Evolutionary conservation across 2,329 filamentous ascomycete species (phyloP), one percentile per base, ranked within the genome.

Genomic region (Arthrobotrys sphaeroides): DNA sequence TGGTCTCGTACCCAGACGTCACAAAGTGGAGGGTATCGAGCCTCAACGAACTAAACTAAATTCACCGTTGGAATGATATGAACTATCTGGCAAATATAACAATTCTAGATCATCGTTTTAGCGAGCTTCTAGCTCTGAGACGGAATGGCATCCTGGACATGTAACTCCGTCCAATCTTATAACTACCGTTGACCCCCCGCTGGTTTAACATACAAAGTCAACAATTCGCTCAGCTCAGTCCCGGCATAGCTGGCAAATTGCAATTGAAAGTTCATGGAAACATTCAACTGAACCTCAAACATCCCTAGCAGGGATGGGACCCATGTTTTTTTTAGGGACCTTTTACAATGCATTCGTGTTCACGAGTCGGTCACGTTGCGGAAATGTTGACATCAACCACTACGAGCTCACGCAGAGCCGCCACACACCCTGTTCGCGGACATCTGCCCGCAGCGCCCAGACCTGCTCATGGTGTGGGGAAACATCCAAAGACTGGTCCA

Each of bases 381-480:
- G 51, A 33, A 6, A 16, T 40, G 20, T 31, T n/a, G n/a, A 24
- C 26, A 47, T 16, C 40, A 22, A 43, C 57, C 57, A 61, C 16
- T 61, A 10, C 5, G 57, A 47, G 24, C 40, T 42, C 55, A 4
- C 51, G 24, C 51, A 62, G 66, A 55, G 51, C 51, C 66, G 66
- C 66, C 66, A 43, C 65, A 38, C 51, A 33, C 28, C 53, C 38
- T 59, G 55, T 38, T 55, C 13, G 55, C 18, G 43, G 42, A 28
- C 31, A 36, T 33, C 38, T 28, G 16, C 64, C 64, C 12, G 28
- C 53, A 40, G 10, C 18, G 24, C 22, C 33, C 36, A 59, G 55
- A 18, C 2, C 16, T 62, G 57, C 16, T 42, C 42, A 40, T 55
- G 55, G 66, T 53, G 66, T 70, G 66, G 66, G 47, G 55, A 70